These are phyloP conservation scores for Mucor piriformis DNA, from an alignment of 371 early-diverging fungal genomes.

Conservation along the genomic window DNA sequence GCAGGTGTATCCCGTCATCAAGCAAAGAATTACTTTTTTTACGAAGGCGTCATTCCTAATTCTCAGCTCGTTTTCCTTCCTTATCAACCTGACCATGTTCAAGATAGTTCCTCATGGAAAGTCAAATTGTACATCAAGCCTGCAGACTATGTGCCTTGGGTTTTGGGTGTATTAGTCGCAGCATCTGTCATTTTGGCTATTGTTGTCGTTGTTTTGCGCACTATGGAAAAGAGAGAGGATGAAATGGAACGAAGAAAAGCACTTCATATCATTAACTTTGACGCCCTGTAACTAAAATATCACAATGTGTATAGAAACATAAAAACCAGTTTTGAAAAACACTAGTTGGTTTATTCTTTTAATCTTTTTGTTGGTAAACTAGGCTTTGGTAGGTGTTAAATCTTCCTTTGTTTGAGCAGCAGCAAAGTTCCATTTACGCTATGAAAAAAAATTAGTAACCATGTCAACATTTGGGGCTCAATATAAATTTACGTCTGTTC, in stretches of 20 bases:
- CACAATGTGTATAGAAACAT: not conserved
- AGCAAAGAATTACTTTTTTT: slow-evolving; percentile 57
- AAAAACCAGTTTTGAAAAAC: no score
- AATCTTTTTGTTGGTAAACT: not conserved
- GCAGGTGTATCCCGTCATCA: slow-evolving; percentile 81
- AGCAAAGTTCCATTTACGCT: slow-evolving; percentile 54
- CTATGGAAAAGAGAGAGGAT: slow-evolving; percentile 83
- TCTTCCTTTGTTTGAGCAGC: slow-evolving; percentile 51
- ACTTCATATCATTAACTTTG: slow-evolving; percentile 88
- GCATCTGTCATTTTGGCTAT: slow-evolving; percentile 67
- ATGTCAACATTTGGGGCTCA: not conserved
- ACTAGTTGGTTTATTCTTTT: no score
- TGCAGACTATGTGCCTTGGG: slow-evolving; percentile 77
- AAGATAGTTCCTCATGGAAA: slow-evolving; percentile 71
- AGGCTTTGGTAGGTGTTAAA: slow-evolving; percentile 12
- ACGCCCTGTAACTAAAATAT: slow-evolving; percentile 68
- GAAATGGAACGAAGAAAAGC: slow-evolving; percentile 72
- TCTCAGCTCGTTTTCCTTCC: slow-evolving; percentile 91
- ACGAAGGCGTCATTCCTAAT: slow-evolving; percentile 90
- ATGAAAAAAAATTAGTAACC: not conserved
- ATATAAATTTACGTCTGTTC: slow-evolving; percentile 52
- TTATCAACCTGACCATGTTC: slow-evolving; percentile 61
- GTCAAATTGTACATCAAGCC: slow-evolving; percentile 88
- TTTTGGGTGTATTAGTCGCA: slow-evolving; percentile 68
- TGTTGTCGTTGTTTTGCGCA: slow-evolving; percentile 71